Conservation (phyloP, 164 flowering plant species). For the Kingdonia uniflora region DNA sequence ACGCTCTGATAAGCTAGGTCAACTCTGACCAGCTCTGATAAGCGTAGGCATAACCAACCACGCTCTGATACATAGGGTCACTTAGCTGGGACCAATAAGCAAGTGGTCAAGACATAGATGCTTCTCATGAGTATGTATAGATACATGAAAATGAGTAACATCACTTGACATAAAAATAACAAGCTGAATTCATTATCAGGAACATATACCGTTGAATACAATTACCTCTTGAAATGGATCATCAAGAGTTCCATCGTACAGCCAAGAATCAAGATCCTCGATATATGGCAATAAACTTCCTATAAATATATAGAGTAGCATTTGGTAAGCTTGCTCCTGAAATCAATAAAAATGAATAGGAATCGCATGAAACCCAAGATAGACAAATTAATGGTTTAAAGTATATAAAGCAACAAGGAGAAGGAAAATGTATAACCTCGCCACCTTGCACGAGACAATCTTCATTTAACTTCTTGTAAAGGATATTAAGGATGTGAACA, state of each 20-base stretch:
- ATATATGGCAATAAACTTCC: constrained; percentile 76
- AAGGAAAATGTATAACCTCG: constrained; percentile 49
- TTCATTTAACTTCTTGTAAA: constrained; percentile 72
- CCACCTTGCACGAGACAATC: constrained; percentile 87
- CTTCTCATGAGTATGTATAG: too few relatives aligned
- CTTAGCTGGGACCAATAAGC: too few relatives aligned
- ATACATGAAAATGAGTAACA: too few relatives aligned
- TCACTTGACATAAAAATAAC: too few relatives aligned
- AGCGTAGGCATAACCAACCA: too few relatives aligned
- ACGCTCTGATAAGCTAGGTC: too few relatives aligned
- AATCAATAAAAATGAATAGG: constrained; percentile 14
- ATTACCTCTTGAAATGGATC: constrained; percentile 92
- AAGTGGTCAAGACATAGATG: too few relatives aligned
- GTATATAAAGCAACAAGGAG: background rate
- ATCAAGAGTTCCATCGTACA: constrained; percentile 86
- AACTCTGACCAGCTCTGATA: too few relatives aligned
- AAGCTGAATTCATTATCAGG: background rate
- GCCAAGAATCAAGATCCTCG: constrained; percentile 90
- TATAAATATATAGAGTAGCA: constrained; percentile 59
- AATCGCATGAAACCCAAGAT: constrained; percentile 3
- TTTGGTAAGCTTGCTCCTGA: constrained; percentile 81
- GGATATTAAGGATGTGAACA: constrained; percentile 66
- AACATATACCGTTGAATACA: background rate
- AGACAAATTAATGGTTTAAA: background rate
- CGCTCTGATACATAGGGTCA: too few relatives aligned